Evolutionary conservation across 2,329 filamentous ascomycete genomes (phyloP), one percentile per base, ranked within the genome.

Genomic region (Fusarium gaditjirri): DNA sequence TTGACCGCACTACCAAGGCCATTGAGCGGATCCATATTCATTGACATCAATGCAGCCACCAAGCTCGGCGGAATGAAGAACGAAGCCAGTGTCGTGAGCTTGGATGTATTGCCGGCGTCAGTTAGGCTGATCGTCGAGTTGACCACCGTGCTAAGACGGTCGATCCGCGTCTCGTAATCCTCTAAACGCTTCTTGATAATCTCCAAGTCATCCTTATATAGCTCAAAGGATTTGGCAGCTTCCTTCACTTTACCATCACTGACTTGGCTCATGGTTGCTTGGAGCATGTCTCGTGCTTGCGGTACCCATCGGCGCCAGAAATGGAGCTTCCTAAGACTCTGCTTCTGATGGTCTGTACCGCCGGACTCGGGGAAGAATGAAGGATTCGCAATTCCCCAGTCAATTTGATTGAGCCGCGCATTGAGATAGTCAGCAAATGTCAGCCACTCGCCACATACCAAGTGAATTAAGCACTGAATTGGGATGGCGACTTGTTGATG

Each of bases 191-290:
- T 50, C 27, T 33, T 41, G 1, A 59, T n/a, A 3, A n/a, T 7
- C 7, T 23, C 31, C 10, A 53, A 21, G 13, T 59, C 56, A 13
- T 10, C 6, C 4, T 53, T 1, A 3, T 59, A 59, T 1, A 21
- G 17, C 29, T n/a, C 13, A 5, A 23, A 33, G 3, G 23, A 33
- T 10, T 35, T 6, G 4, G 5, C 2, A 13, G 29, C 2, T 42
- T 3, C 31, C 0, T 8, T 3, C 2, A 2, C n/a, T n/a, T 29
- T 33, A 5, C 9, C 10, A 12, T 17, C 13, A 1, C 13, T n/a
- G 2, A 27, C 2, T n/a, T 52, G 49, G 4, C 19, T 29, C 31
- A 53, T 52, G 10, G 35, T 31, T 11, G 35, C 36, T 14, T 52
- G 46, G 6, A 59, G 46, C 56, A 59, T 59, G 12, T 59, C 44